These are phyloP conservation scores for Dactylellina leptospora DNA, from an alignment of 2,329 filamentous ascomycete genomes.

Conservation along the genomic window DNA sequence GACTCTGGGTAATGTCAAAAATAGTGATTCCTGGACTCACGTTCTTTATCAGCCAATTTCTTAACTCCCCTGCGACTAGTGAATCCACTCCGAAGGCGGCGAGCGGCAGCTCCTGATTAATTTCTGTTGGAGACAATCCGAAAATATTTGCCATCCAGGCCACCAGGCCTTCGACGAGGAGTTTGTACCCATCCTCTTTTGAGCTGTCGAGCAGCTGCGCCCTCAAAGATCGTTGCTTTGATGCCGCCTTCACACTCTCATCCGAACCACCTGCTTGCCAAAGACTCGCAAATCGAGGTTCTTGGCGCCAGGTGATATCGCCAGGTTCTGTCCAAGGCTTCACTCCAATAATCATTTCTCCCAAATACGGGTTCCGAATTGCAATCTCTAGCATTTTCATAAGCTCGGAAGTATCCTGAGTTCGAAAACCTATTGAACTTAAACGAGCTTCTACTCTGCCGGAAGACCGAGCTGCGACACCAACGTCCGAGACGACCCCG, in stretches of 20 bases:
- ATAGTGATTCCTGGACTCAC: background rate
- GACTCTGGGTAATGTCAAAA: background rate
- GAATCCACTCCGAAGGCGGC: conserved; percentile 9
- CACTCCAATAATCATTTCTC: background rate
- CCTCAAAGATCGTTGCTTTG: background rate
- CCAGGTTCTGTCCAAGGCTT: background rate
- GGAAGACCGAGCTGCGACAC: background rate
- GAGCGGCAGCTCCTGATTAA: background rate
- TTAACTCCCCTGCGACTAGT: background rate
- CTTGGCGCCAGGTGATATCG: conserved; percentile 2
- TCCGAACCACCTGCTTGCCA: background rate
- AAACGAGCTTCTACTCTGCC: background rate
- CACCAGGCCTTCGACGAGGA: background rate
- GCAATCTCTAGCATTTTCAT: background rate
- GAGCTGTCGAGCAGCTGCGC: background rate
- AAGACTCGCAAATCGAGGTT: conserved; percentile 11
- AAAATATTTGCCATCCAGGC: conserved; percentile 1
- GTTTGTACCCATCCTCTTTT: background rate
- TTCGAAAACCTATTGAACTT: background rate
- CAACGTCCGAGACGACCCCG: background rate
- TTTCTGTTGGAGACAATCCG: conserved; percentile 3
- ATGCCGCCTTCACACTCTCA: background rate
- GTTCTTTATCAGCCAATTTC: conserved; percentile 9
- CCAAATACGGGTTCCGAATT: background rate
- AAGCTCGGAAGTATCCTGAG: background rate